Evolutionary conservation across 305 asterid species (phyloP).

Genomic region (Ajuga reptans): DNA sequence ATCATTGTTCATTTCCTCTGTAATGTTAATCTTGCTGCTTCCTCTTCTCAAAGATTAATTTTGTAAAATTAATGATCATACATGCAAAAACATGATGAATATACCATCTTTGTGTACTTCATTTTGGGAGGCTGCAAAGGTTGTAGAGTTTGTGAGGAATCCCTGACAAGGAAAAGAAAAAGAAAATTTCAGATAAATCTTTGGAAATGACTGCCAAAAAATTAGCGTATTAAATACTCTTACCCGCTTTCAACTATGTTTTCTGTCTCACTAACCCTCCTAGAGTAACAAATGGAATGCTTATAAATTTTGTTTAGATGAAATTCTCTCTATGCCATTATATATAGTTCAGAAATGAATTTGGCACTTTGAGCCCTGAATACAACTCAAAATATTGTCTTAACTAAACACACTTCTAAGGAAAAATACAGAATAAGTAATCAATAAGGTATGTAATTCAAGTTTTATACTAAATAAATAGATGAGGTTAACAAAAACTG

Average conservation of each 20-base stretch:
- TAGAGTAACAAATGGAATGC: neutral
- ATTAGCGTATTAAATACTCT: neutral
- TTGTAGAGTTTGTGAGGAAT: constrained; percentile 29
- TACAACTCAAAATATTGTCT: neutral
- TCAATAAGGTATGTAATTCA: neutral
- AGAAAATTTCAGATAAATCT: constrained; percentile 1
- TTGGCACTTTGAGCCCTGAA: neutral
- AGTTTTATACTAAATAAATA: neutral
- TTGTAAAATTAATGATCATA: neutral
- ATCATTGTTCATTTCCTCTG: neutral
- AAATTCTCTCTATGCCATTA: neutral
- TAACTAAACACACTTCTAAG: neutral
- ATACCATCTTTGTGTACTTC: constrained; percentile 69
- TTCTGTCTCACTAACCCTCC: neutral
- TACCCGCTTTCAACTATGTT: neutral
- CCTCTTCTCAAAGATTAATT: neutral
- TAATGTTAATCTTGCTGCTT: neutral
- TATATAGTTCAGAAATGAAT: neutral
- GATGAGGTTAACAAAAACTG: no score
- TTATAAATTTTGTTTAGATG: neutral
- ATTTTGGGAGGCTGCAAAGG: constrained; percentile 39
- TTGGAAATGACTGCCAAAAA: neutral
- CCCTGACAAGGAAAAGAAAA: constrained; percentile 39
- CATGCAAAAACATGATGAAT: constrained; percentile 7
- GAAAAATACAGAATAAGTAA: neutral